Conservation (phyloP, 257 asterid genomes). For the Solanum clarkiae region DNA sequence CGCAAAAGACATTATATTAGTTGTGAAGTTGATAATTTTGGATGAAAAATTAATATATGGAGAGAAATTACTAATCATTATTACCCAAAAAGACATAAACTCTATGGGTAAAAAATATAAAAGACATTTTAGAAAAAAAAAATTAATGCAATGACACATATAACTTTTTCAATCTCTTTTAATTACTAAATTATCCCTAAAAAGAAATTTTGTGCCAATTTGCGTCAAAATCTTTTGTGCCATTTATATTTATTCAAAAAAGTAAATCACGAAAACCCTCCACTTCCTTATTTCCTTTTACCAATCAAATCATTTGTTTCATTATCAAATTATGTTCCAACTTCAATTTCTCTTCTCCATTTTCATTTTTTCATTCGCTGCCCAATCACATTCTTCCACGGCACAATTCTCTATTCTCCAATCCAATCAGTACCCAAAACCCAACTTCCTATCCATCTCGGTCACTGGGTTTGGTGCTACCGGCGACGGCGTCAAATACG, state of each 20-base stretch:
- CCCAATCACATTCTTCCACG: conserved; percentile 41
- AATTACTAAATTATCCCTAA: no score
- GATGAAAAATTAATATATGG: no score
- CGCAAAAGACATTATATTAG: no score
- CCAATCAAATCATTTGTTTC: neutral
- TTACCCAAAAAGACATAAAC: no score
- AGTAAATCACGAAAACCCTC: neutral
- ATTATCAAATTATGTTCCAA: neutral
- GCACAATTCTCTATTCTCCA: conserved; percentile 33
- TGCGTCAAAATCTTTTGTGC: no score
- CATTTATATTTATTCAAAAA: neutral
- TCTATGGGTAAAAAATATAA: no score
- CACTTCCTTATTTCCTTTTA: neutral
- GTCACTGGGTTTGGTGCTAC: conserved; percentile 64
- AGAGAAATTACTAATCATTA: no score
- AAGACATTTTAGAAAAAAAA: no score
- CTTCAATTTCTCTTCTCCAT: conserved; percentile 8
- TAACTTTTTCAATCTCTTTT: no score
- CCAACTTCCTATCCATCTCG: conserved; percentile 33
- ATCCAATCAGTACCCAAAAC: neutral
- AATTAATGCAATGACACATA: no score
- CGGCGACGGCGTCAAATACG: conserved; percentile 55
- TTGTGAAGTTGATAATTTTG: no score
- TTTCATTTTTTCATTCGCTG: conserved; percentile 1
- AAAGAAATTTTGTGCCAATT: no score